phyloP scores from a whole-genome alignment of 1,284 basidiomycete species.

The Irpex rosettiformis region DNA sequence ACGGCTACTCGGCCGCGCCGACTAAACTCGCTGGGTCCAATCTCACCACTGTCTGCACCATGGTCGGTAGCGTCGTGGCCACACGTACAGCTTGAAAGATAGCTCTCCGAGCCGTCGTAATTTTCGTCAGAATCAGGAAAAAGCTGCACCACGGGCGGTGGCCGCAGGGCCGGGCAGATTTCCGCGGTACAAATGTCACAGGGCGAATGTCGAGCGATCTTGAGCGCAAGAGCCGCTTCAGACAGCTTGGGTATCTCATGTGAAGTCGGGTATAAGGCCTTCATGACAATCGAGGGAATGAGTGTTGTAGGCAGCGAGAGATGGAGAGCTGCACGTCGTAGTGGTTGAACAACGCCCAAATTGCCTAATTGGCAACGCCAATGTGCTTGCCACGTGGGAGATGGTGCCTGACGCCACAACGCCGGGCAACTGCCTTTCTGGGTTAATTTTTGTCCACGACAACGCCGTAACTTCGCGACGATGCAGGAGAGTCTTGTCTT shows the following conservation, averaged over 20 bases:
- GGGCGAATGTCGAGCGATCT: constrained; percentile 71
- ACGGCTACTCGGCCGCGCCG: constrained; percentile 77
- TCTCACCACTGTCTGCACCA: constrained; percentile 57
- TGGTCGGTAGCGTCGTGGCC: constrained; percentile 71
- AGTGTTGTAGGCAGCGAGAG: neutral
- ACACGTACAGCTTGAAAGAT: constrained; percentile 71
- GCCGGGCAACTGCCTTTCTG: neutral
- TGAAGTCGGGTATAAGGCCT: constrained; percentile 60
- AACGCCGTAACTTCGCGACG: neutral
- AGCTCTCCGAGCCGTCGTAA: constrained; percentile 60
- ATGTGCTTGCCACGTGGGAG: neutral
- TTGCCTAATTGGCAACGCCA: constrained; percentile 8
- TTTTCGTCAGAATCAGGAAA: constrained; percentile 57
- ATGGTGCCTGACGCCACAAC: constrained; percentile 5
- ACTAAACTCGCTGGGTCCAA: constrained; percentile 59
- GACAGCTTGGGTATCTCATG: constrained; percentile 44
- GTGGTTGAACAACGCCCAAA: constrained; percentile 9
- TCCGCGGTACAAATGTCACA: constrained; percentile 51
- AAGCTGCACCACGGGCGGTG: constrained; percentile 53
- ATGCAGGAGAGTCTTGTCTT: neutral
- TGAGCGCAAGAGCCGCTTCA: constrained; percentile 51
- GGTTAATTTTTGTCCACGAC: neutral
- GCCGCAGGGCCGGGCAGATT: constrained; percentile 65
- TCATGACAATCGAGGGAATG: constrained; percentile 36
- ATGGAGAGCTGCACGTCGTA: constrained; percentile 3